Percentiles rank a stretch among this genome's conserved stretches.
These are phyloP conservation scores for Xylaria sp. DNA, from an alignment of 2,329 filamentous ascomycete genomes.

Conservation along the genomic window DNA sequence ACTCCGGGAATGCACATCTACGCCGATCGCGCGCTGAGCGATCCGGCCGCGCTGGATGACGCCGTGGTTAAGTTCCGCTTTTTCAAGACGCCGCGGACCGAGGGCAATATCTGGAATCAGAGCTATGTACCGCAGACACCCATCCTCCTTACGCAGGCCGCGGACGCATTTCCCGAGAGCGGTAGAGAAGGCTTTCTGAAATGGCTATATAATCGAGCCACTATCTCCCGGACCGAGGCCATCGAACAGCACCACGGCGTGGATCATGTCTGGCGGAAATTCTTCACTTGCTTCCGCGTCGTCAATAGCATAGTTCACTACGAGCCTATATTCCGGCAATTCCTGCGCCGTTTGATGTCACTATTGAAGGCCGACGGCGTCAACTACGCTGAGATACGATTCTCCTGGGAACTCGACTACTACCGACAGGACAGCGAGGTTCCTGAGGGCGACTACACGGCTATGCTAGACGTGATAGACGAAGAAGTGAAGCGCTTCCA, in stretches of 20 bases:
- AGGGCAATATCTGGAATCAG: constrained; percentile 71
- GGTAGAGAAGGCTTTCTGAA: constrained; percentile 77
- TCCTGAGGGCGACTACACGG: constrained; percentile 73
- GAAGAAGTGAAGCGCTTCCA: constrained; percentile 85
- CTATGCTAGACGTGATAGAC: constrained; percentile 77
- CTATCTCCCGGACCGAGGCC: constrained; percentile 77
- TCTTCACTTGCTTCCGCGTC: constrained; percentile 75
- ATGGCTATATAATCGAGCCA: constrained; percentile 80
- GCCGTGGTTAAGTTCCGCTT: constrained; percentile 72
- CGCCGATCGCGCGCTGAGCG: constrained; percentile 66
- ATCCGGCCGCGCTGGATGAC: constrained; percentile 62
- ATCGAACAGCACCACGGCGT: constrained; percentile 84
- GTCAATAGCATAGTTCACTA: constrained; percentile 83
- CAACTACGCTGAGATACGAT: constrained; percentile 82
- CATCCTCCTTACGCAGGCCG: constrained; percentile 70
- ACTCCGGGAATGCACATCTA: constrained; percentile 81
- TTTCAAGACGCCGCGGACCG: constrained; percentile 57
- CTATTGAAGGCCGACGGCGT: constrained; percentile 84
- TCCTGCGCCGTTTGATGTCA: constrained; percentile 76
- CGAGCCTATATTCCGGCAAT: constrained; percentile 86
- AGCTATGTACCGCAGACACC: constrained; percentile 70
- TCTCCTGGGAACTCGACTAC: constrained; percentile 79
- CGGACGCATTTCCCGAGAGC: constrained; percentile 78
- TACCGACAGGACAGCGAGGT: constrained; percentile 71
- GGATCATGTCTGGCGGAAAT: constrained; percentile 87